Evolutionary conservation across 768 basidiomycete genomes (phyloP).

Genomic region (Rhizopogon rudus): DNA sequence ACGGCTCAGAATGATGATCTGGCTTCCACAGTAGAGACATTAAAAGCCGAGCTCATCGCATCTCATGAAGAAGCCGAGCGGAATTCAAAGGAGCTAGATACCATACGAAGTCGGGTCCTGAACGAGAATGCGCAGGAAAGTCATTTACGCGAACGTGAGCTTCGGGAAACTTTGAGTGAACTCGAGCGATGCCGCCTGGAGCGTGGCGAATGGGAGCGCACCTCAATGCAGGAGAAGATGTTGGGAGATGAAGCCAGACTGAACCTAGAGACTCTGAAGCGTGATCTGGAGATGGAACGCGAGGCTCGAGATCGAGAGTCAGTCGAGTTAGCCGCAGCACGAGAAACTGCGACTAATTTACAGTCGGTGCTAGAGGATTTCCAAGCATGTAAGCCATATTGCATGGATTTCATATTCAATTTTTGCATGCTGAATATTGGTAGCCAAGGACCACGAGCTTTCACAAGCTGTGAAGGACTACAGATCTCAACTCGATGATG

Average conservation of each 20-base stretch:
- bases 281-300: constrained; percentile 65
- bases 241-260: constrained; percentile 64
- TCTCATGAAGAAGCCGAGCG: constrained; percentile 75
- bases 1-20: constrained; percentile 77
- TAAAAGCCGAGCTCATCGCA: constrained; percentile 73
- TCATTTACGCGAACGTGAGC: constrained; percentile 66
- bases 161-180: constrained; percentile 80
- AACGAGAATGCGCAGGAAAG: constrained; percentile 70
- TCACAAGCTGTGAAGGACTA: constrained; percentile 78
- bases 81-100: constrained; percentile 63
- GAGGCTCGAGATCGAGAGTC: constrained; percentile 53
- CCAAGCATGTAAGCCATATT: constrained; percentile 65
- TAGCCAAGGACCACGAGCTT: constrained; percentile 92
- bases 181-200: constrained; percentile 84
- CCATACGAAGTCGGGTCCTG: constrained; percentile 56
- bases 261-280: constrained; percentile 47
- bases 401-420: background rate
- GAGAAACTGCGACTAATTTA: constrained; percentile 74
- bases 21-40: constrained; percentile 62
- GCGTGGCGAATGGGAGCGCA: constrained; percentile 66
- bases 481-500: constrained; percentile 63
- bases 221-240: constrained; percentile 61
- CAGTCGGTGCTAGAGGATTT: constrained; percentile 95
- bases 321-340: constrained; percentile 58
- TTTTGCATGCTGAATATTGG: background rate